These are phyloP conservation scores for Kwoniella mangroviensis DNA, from an alignment of 768 basidiomycete species.

Conservation along the genomic window DNA sequence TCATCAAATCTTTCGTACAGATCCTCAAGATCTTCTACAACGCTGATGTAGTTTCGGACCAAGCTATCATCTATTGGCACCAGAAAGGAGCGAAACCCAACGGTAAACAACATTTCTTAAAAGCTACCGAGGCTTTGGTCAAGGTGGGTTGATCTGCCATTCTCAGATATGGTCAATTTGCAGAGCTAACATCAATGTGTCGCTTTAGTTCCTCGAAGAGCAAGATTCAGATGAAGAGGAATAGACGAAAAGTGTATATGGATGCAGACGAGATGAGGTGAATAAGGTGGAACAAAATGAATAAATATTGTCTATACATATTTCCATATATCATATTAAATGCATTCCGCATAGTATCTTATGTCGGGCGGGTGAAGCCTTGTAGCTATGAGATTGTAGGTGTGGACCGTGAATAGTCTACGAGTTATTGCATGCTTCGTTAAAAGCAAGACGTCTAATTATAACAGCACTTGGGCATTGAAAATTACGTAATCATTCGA, in stretches of 20 bases:
- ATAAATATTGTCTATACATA: conserved; percentile 1
- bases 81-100: conserved; percentile 96
- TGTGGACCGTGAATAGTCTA: too few species aligned
- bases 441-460: too few species aligned
- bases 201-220: conserved; percentile 79
- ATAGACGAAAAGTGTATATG: conserved; percentile 55
- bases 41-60: conserved; percentile 91
- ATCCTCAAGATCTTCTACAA: conserved; percentile 97
- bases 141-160: conserved; percentile 63
- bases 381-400: too few species aligned
- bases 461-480: too few species aligned
- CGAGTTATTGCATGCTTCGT: too few species aligned
- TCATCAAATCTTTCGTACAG: conserved; percentile 93
- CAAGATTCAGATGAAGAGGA: conserved; percentile 70
- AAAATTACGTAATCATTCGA: too few species aligned
- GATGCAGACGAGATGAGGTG: not conserved
- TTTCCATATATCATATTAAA: conserved; percentile 8
- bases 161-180: too few species aligned
- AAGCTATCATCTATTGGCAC: conserved; percentile 97
- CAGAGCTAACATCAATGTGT: not conserved
- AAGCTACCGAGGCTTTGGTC: conserved; percentile 81
- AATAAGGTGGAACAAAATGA: not conserved
- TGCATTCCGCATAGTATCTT: conserved; percentile 15
- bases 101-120: conserved; percentile 93
- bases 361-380: not conserved